These are phyloP conservation scores for Fusarium redolens DNA, from an alignment of 2,329 filamentous ascomycete species.

Conservation along the genomic window DNA sequence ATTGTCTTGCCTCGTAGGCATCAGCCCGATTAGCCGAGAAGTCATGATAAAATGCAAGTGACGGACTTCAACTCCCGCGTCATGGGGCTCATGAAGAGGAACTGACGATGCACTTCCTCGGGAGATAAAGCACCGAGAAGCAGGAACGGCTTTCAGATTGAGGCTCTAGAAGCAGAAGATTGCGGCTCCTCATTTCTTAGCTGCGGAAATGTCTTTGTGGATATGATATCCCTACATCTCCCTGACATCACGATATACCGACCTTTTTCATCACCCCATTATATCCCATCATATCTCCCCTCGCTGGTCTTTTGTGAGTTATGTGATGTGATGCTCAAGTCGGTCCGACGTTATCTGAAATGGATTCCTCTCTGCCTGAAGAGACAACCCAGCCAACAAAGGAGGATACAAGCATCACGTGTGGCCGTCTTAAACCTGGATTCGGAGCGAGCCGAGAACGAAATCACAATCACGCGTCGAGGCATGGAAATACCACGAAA, in stretches of 20 bases:
- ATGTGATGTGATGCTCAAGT: background rate
- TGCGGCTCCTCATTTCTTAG: background rate
- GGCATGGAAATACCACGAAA: constrained; percentile 1
- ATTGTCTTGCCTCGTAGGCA: background rate
- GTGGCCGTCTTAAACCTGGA: constrained; percentile 1
- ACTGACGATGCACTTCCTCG: constrained; percentile 18
- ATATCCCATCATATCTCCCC: background rate
- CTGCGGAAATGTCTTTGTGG: background rate
- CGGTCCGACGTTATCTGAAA: constrained; percentile 3
- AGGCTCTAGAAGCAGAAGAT: background rate
- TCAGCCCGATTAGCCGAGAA: background rate
- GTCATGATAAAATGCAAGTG: background rate
- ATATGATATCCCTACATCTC: constrained; percentile 9
- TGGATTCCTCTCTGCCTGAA: constrained; percentile 11
- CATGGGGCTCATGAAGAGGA: background rate
- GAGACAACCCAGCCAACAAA: background rate
- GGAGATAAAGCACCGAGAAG: background rate
- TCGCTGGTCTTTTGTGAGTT: background rate
- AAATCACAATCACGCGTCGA: background rate
- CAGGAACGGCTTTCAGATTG: constrained; percentile 6
- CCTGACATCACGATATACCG: constrained; percentile 2
- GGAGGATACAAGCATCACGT: background rate
- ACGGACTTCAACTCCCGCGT: constrained; percentile 17
- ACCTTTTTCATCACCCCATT: background rate
- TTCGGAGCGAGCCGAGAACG: background rate